phyloP scores from a whole-genome alignment of 164 flowering plant genomes.

The Chimonanthus salicifolius region DNA sequence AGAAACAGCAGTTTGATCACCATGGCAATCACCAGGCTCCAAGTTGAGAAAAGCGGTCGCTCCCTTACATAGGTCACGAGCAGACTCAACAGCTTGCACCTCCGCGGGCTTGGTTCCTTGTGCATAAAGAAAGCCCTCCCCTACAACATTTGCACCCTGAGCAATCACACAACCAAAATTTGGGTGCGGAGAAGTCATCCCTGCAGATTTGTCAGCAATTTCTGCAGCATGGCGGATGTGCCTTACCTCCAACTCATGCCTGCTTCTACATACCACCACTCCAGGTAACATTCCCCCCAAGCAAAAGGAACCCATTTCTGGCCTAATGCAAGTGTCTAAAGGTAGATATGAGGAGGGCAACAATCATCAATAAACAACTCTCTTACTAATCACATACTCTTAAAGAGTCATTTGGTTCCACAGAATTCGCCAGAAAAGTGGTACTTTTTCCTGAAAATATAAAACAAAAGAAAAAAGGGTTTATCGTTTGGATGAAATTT shows the following conservation, averaged over 20 bases:
- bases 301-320: not conserved
- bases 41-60: conserved; percentile 85
- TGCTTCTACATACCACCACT: not conserved
- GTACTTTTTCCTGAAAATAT: too few species aligned
- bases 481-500: too few species aligned
- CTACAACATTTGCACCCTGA: conserved; percentile 38
- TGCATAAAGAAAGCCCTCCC: conserved; percentile 85
- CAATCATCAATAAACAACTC: too few species aligned
- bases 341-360: too few species aligned
- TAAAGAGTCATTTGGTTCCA: too few species aligned
- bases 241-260: conserved; percentile 38
- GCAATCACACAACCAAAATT: conserved; percentile 92
- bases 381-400: too few species aligned
- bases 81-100: conserved; percentile 72
- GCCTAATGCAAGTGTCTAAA: too few species aligned
- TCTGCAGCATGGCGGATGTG: conserved; percentile 66
- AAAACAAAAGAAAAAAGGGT: too few species aligned
- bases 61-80: conserved; percentile 48
- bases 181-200: conserved; percentile 89
- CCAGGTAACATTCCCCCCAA: not conserved
- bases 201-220: conserved; percentile 82
- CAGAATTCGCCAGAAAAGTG: too few species aligned
- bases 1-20: conserved; percentile 71
- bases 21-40: conserved; percentile 91
- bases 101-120: conserved; percentile 89